phyloP scores from a whole-genome alignment of 208 protist species.

The Leishmania mexicana region DNA sequence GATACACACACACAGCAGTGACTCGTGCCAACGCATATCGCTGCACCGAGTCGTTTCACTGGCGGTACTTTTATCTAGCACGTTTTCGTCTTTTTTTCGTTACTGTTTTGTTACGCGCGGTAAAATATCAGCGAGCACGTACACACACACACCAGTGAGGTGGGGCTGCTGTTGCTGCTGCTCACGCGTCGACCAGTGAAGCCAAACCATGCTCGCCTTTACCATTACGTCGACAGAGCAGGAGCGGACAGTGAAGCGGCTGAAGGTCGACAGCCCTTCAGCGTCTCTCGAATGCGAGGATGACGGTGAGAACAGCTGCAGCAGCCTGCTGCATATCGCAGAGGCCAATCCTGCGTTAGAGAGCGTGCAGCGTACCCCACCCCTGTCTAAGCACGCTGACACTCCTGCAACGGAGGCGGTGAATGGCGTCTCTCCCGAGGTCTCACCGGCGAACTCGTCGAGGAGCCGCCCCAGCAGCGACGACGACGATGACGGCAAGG shows the following conservation, averaged over 20 bases:
- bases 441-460: not conserved
- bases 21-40: not conserved
- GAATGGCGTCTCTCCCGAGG: slow-evolving; percentile 1
- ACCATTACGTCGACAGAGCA: slow-evolving; percentile 5
- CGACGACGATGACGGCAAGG: not conserved
- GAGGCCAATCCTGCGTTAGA: not conserved
- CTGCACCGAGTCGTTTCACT: not conserved
- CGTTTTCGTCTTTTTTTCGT: not conserved
- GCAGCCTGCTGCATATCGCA: not conserved
- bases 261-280: slow-evolving; percentile 30
- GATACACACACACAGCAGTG: not conserved
- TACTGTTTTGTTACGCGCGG: not conserved
- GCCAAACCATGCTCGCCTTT: slow-evolving; percentile 11
- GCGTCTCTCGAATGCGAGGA: slow-evolving; percentile 7
- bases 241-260: slow-evolving; percentile 19
- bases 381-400: not conserved
- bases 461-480: slow-evolving; percentile 1
- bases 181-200: not conserved
- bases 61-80: not conserved
- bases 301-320: not conserved
- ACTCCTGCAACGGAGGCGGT: not conserved
- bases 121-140: too few relatives aligned
- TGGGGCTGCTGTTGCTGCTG: not conserved
- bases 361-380: not conserved
- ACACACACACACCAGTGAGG: not conserved